Base-by-base conservation (phyloP, 73 alveolate genomes). In the Paramecium caudatum region DNA sequence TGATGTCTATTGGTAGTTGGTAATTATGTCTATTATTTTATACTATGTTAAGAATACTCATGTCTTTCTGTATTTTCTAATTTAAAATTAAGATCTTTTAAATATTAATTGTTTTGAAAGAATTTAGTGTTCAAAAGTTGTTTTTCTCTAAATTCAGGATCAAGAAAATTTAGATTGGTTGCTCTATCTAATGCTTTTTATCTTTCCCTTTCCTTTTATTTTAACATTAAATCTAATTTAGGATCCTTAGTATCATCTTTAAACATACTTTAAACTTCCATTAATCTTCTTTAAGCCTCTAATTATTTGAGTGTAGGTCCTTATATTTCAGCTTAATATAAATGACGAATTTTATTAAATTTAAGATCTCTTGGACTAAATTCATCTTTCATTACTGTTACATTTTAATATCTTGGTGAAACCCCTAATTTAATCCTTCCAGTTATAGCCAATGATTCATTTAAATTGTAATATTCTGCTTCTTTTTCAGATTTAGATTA, bases 341-440 rank as follows among this genome's bases (percentile, higher is more conserved):
- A 36, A 69, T 69, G 86, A 34, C 86, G 32, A 13, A 69, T 37
- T 37, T 69, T 69, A 34, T 27, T 39, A 9, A 69, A 69, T 69
- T 69, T 33, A 23, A 69, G 45, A 39, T 69, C 86, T 69, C 86
- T 69, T 15, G 86, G 86, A 69, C 86, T 69, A 19, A 36, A 69
- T 69, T 69, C 86, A 69, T 69, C 86, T 69, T 62, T 69, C 86
- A 69, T 69, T 5, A 69, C 63, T 9, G 45, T 37, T 3, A 43
- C 65, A 10, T 25, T 63, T 3, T 63, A 25, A 19, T 25, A 63
- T 69, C 33, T 69, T 16, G 86, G 86, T 36, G 62, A 36, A 34
- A 41, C 50, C 12, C 15, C 37, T 3, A 69, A 69, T 21, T n/a
- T 12, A 8, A 39, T 21, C n/a, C 5, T 17, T 3, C 36, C 23